Base-by-base conservation (phyloP, 768 basidiomycete genomes). In the Paxillus ammoniavirescens region DNA sequence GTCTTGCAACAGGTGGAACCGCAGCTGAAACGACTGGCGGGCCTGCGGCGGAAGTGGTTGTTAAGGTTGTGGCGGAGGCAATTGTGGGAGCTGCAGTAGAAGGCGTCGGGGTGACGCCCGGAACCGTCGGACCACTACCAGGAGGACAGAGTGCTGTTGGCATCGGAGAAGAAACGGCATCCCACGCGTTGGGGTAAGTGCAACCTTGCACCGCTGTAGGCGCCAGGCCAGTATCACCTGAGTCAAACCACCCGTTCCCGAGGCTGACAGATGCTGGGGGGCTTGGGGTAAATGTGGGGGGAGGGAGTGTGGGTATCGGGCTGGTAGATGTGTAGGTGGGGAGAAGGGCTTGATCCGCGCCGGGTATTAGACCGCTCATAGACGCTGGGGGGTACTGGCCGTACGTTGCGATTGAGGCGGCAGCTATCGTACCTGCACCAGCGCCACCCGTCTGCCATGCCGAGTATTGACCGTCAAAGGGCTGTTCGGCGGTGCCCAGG, bases 401-500 rank as follows among this genome's bases (percentile, higher is more conserved):
- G 63, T 80, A 82, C 15, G 66, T 62, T 2, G 74, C 64, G 13
- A 72, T 65, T 56, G 59, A 79, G 57, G 66, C 72, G 50, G 73
- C 74, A 38, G 64, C 74, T 62, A 78, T 79, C 53, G 70, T 79
- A 50, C 72, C 77, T 50, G 71, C 86, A 59, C 74, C 85, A 63
- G 65, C 73, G 62, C 72, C 83, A 61, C 89, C 89, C 7, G 89
- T 91, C 62, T 88, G 86, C 72, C 86, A 86, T 8, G 83, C 63
- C 33, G 77, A 74, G 63, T 83, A 82, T 30, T 69, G 74, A 28
- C 82, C 82, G 64, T 78, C 65, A 58, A 87, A 88, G 6, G 65
- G 68, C 6, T 67, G 61, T 10, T 67, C 69, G 5, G 69, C 47
- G 6, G 73, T 72, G 18, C 82, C 85, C 13, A 87, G 68, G 3